Evolutionary conservation across 1,284 basidiomycete genomes (phyloP).

Genomic region (Ceratobasidium sp.): DNA sequence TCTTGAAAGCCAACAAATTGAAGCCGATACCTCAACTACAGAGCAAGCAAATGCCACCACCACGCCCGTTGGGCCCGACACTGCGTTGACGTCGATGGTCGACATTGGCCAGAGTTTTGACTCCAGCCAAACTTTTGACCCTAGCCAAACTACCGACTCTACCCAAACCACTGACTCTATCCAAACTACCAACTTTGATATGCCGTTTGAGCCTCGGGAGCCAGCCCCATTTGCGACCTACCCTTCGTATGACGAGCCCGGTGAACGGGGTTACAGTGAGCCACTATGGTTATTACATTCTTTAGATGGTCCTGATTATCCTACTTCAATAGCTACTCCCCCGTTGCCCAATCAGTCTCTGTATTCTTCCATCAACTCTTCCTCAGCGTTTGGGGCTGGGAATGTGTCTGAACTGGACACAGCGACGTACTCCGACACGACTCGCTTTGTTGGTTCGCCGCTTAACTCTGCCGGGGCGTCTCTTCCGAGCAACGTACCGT

Average conservation of each 20-base stretch:
- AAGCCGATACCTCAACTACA: background rate
- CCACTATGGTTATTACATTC: background rate
- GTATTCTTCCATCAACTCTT: background rate
- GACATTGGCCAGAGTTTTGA: background rate
- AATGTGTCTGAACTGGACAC: background rate
- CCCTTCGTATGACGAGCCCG: background rate
- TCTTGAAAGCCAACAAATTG: background rate
- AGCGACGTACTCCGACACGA: background rate
- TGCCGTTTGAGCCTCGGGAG: background rate
- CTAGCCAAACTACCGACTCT: no score
- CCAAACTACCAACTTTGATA: background rate
- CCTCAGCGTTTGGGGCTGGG: background rate
- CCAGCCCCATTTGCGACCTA: background rate
- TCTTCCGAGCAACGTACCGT: background rate
- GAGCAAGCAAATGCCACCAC: background rate
- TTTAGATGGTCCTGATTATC: no score
- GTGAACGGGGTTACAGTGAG: background rate
- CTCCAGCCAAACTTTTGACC: background rate
- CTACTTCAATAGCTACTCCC: no score
- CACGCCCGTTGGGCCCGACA: background rate
- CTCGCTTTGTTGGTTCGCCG: background rate
- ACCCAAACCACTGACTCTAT: no score
- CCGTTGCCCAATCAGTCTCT: background rate
- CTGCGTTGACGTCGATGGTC: background rate
- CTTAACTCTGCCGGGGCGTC: background rate